These are phyloP conservation scores for Symmetrospora coprosmae DNA, from an alignment of 768 basidiomycete species.

Conservation along the genomic window DNA sequence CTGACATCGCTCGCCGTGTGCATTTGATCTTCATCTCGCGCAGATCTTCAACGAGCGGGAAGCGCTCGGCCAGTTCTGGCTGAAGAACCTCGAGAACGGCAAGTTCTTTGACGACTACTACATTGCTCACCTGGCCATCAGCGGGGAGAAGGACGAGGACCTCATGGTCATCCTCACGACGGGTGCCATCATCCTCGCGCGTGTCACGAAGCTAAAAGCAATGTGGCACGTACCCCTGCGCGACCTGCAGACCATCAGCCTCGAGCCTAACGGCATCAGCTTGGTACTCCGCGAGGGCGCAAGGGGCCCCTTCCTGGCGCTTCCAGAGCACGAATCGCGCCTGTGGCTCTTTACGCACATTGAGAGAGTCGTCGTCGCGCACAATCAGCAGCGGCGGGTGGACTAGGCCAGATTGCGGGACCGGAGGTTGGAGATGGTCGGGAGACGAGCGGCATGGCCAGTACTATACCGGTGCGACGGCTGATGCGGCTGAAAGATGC, in stretches of 20 bases:
- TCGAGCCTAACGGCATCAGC: conserved; percentile 73
- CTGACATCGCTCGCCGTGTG: no score
- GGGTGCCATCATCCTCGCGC: conserved; percentile 63
- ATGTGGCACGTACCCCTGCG: conserved; percentile 85
- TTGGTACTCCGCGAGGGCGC: conserved; percentile 56
- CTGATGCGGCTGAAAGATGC: no score
- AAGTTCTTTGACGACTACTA: conserved; percentile 17
- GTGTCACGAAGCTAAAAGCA: conserved; percentile 66
- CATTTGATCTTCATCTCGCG: conserved; percentile 1
- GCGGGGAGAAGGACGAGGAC: conserved; percentile 25
- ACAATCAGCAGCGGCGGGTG: background rate
- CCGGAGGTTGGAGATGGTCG: no score
- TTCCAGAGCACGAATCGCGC: conserved; percentile 30
- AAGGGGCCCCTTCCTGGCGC: conserved; percentile 41
- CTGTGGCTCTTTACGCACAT: conserved; percentile 31
- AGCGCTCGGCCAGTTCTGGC: conserved; percentile 89
- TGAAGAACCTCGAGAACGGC: conserved; percentile 84
- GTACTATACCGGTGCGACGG: no score
- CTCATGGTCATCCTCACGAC: conserved; percentile 50
- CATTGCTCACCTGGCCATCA: conserved; percentile 29
- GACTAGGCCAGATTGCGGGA: background rate
- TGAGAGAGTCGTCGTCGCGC: conserved; percentile 17
- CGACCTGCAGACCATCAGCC: conserved; percentile 69
- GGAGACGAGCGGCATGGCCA: no score
- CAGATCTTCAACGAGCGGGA: conserved; percentile 61